phyloP scores from a whole-genome alignment of 208 protist genomes.

The Phytomonas sp. region DNA sequence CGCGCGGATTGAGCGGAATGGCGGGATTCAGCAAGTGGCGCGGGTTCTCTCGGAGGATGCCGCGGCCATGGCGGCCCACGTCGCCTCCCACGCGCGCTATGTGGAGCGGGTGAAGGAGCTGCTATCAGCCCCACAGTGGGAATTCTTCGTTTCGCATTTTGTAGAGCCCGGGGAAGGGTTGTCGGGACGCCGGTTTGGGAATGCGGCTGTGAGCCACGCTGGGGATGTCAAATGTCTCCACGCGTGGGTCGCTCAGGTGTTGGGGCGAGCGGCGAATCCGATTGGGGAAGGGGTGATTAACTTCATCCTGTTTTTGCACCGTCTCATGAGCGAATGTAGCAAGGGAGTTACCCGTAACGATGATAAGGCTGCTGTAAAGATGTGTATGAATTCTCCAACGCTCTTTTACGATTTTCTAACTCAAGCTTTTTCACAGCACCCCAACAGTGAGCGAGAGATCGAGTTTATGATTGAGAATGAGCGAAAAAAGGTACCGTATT shows the following conservation, averaged over 20 bases:
- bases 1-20: conserved; percentile 57
- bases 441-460: too few relatives aligned
- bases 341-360: too few relatives aligned
- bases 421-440: too few relatives aligned
- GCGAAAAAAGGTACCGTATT: too few relatives aligned
- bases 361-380: too few relatives aligned
- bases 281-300: conserved; percentile 48
- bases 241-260: conserved; percentile 64
- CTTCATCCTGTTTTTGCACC: conserved; percentile 44
- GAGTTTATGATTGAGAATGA: too few relatives aligned
- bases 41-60: conserved; percentile 20
- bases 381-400: neutral
- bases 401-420: too few relatives aligned
- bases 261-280: conserved; percentile 53
- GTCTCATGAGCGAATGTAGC: conserved; percentile 7
- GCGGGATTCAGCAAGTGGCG: conserved; percentile 31
- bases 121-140: conserved; percentile 36
- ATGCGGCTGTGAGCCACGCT: conserved; percentile 66
- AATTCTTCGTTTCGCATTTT: conserved; percentile 71
- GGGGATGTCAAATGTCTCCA: conserved; percentile 84
- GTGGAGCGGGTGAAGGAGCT: conserved; percentile 28
- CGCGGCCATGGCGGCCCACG: conserved; percentile 21
- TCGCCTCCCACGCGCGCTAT: conserved; percentile 51
- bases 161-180: conserved; percentile 8
- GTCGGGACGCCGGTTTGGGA: conserved; percentile 53